Percentiles rank a stretch among this genome's conserved stretches.
phyloP scores from a whole-genome alignment of 306 rosid species.

The Malus sylvestris region DNA sequence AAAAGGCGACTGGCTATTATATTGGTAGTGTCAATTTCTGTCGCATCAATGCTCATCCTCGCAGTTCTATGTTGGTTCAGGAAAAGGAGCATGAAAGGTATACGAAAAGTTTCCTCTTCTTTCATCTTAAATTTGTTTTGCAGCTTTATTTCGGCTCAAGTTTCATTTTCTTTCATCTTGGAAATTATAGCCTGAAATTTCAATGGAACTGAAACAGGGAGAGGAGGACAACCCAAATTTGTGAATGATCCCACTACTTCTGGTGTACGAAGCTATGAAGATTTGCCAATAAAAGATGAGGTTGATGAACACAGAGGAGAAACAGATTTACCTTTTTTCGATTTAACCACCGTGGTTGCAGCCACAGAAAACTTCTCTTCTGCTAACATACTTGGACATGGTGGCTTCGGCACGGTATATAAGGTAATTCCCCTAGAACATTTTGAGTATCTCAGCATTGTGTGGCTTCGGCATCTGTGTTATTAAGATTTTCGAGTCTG shows the following conservation, averaged over 20 bases:
- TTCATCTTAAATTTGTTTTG: neutral
- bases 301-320: slow-evolving; percentile 7
- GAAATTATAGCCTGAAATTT: neutral
- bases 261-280: slow-evolving; percentile 1
- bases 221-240: neutral
- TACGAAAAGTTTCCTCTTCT: no score
- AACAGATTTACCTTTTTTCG: slow-evolving; percentile 37
- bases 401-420: slow-evolving; percentile 60
- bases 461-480: neutral
- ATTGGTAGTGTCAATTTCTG: no score
- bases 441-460: neutral
- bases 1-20: no score
- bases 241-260: neutral
- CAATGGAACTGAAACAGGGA: neutral
- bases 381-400: slow-evolving; percentile 54
- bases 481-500: neutral
- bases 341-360: slow-evolving; percentile 29
- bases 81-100: no score
- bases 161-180: no score
- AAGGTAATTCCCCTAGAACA: slow-evolving; percentile 27
- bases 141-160: no score
- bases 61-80: no score
- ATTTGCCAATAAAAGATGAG: neutral
- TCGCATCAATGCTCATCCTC: no score
- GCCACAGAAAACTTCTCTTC: slow-evolving; percentile 50